Percentiles rank a stretch among this genome's conserved stretches.
These are phyloP conservation scores for Aureobasidium sp. DNA, from an alignment of 2,329 filamentous ascomycete species.

Conservation along the genomic window DNA sequence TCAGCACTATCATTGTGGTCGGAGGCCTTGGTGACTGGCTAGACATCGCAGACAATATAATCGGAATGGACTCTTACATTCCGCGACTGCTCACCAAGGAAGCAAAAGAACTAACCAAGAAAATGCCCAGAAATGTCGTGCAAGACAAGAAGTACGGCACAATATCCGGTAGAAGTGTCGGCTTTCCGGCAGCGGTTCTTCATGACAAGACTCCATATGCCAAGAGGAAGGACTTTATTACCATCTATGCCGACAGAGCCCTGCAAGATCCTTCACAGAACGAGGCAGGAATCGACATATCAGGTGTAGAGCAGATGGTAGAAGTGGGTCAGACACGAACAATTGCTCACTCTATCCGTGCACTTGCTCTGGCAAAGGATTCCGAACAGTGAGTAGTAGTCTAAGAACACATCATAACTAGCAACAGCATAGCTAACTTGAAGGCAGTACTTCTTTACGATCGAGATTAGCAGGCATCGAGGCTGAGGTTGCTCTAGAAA, in stretches of 20 bases:
- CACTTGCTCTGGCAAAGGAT: slow-evolving; percentile 11
- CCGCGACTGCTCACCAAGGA: slow-evolving; percentile 23
- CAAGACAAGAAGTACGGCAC: slow-evolving; percentile 21
- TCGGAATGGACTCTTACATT: slow-evolving; percentile 28
- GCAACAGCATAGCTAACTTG: not conserved
- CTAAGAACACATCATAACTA: not conserved
- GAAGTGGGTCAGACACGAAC: slow-evolving; percentile 24
- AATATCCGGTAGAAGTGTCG: slow-evolving; percentile 17
- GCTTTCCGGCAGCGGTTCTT: slow-evolving; percentile 3
- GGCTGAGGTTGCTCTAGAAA: slow-evolving; percentile 16
- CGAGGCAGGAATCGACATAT: slow-evolving; percentile 23
- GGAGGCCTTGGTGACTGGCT: slow-evolving; percentile 32
- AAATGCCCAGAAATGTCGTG: slow-evolving; percentile 17
- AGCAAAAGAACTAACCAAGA: slow-evolving; percentile 18
- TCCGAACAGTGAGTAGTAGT: not conserved
- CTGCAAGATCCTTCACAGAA: slow-evolving; percentile 22
- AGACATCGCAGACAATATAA: slow-evolving; percentile 26
- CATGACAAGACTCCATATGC: slow-evolving; percentile 20
- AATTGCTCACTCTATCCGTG: slow-evolving; percentile 19
- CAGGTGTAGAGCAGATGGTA: slow-evolving; percentile 23
- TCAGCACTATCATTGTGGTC: slow-evolving; percentile 30
- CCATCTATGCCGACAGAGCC: slow-evolving; percentile 18
- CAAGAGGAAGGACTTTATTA: slow-evolving; percentile 23
- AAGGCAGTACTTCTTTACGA: slow-evolving; percentile 15
- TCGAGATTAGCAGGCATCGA: slow-evolving; percentile 17